Evolutionary conservation across 1,139 yeast species (phyloP).

Genomic region (Debaryomyces coudertii): DNA sequence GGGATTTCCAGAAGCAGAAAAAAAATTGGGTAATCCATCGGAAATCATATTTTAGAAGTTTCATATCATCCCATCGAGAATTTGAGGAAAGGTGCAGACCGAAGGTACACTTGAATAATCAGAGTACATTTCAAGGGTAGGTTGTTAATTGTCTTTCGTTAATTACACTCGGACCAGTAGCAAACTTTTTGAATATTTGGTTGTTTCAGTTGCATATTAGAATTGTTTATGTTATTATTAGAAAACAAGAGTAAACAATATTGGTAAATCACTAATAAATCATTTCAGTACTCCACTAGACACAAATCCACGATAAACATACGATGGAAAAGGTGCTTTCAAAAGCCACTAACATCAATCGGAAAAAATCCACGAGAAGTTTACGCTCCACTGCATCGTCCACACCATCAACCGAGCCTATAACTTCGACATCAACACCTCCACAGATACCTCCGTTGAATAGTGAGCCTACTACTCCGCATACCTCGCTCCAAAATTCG

Average conservation of each 20-base stretch:
- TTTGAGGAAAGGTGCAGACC: background rate
- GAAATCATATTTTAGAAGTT: background rate
- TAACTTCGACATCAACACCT: conserved; percentile 10
- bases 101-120: background rate
- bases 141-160: conserved; percentile 1
- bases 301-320: background rate
- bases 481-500: background rate
- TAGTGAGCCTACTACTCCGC: background rate
- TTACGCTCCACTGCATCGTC: conserved; percentile 18
- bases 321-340: conserved; percentile 23
- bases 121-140: background rate
- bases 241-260: background rate
- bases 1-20: conserved; percentile 2
- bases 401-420: conserved; percentile 12
- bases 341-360: conserved; percentile 19
- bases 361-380: conserved; percentile 21
- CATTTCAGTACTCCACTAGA: background rate
- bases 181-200: background rate
- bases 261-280: background rate
- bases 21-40: background rate
- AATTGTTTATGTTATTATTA: conserved; percentile 3
- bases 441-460: conserved; percentile 10
- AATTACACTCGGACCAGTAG: background rate
- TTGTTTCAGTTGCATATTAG: background rate
- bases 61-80: background rate